Evolutionary conservation across 768 basidiomycete species (phyloP).

Genomic region (Psilocybe subaeruginosa): DNA sequence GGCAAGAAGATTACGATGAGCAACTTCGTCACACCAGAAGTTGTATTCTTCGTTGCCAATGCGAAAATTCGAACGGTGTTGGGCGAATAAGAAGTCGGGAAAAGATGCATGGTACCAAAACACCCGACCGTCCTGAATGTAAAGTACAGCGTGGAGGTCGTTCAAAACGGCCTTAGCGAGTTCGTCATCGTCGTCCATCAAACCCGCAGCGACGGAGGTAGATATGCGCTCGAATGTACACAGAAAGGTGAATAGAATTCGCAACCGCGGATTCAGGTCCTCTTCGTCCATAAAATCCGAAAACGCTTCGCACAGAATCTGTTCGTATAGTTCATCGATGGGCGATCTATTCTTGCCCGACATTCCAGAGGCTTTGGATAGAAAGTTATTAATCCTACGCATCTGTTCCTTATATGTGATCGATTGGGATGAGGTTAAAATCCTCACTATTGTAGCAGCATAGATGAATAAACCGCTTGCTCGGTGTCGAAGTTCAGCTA

Average conservation of each 20-base stretch:
- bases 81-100: slow-evolving; percentile 15
- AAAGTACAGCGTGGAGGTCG: slow-evolving; percentile 13
- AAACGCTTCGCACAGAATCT: slow-evolving; percentile 20
- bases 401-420: slow-evolving; percentile 1
- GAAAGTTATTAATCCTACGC: slow-evolving; percentile 4
- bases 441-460: slow-evolving; percentile 25
- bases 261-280: slow-evolving; percentile 6
- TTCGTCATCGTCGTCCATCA: slow-evolving; percentile 3
- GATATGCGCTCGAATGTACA: slow-evolving; percentile 22
- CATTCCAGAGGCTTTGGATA: neutral
- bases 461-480: slow-evolving; percentile 28
- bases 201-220: slow-evolving; percentile 13
- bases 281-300: slow-evolving; percentile 8
- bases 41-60: neutral
- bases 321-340: slow-evolving; percentile 19
- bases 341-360: neutral
- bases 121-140: slow-evolving; percentile 1
- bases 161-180: neutral
- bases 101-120: slow-evolving; percentile 18
- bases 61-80: slow-evolving; percentile 1
- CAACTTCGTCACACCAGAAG: neutral
- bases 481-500: slow-evolving; percentile 12
- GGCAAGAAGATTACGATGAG: slow-evolving; percentile 8
- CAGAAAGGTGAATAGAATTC: slow-evolving; percentile 24
- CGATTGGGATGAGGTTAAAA: slow-evolving; percentile 6